A percentile compares a stretch with the other conserved stretches of the same genome.
Evolutionary conservation across 192 early-diverging fungal genomes (phyloP).

Genomic region (Coemansia sp.): DNA sequence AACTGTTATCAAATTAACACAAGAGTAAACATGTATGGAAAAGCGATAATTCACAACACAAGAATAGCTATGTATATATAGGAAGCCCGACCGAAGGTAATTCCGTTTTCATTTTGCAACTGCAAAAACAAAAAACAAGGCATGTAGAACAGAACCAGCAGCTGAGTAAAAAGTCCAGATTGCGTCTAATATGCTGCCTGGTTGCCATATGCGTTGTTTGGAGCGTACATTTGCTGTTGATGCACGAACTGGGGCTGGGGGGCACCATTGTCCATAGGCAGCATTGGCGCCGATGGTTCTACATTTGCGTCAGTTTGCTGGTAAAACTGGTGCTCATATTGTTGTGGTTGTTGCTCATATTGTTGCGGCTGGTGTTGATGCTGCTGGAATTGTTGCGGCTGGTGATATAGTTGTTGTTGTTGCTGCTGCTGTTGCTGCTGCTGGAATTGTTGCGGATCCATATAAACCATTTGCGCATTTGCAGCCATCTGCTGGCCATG

Average conservation of each 20-base stretch:
- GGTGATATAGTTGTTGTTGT: slow-evolving; percentile 7
- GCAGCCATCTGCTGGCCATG: slow-evolving; percentile 1
- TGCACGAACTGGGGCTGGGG: slow-evolving; percentile 20
- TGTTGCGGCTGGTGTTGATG: not conserved
- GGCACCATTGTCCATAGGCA: not conserved
- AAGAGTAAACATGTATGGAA: too few species aligned
- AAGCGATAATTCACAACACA: too few species aligned
- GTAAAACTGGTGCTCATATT: slow-evolving; percentile 14
- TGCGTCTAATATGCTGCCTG: slow-evolving; percentile 5
- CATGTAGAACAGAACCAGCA: too few species aligned
- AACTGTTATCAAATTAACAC: not conserved
- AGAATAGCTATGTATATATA: too few species aligned
- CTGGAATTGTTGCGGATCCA: slow-evolving; percentile 17
- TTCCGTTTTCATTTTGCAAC: too few species aligned
- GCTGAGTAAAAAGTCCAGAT: not conserved
- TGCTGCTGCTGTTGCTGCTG: slow-evolving; percentile 12
- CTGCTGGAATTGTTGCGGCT: not conserved
- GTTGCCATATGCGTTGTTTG: slow-evolving; percentile 30
- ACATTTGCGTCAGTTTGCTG: not conserved
- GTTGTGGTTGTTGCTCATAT: not conserved
- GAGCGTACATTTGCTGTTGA: slow-evolving; percentile 43
- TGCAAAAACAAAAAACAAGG: too few species aligned
- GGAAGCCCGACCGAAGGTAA: too few species aligned
- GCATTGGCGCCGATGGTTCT: slow-evolving; percentile 29
- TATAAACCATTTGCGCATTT: not conserved